These are phyloP conservation scores for Acanthamoeba polyphaga DNA, from an alignment of 208 protist species.

Conservation along the genomic window DNA sequence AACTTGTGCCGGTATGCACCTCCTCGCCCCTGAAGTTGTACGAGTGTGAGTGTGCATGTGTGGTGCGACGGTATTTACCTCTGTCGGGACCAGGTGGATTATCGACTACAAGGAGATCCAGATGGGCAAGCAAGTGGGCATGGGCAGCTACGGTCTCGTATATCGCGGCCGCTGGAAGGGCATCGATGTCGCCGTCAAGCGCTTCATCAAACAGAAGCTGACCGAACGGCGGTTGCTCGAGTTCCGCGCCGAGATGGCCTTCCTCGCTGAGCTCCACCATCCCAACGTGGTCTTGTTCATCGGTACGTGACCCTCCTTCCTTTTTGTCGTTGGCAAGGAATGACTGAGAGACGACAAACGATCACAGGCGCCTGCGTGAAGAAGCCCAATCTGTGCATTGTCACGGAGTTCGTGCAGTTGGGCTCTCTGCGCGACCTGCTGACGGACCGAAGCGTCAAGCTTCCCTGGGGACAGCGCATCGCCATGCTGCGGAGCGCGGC, in stretches of 20 bases:
- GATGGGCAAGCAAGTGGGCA: constrained; percentile 52
- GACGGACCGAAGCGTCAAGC: constrained; percentile 35
- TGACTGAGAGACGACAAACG: not conserved
- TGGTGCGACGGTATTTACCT: too few species aligned
- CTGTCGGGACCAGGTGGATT: too few species aligned
- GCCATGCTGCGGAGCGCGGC: not conserved
- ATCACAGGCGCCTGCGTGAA: constrained; percentile 60
- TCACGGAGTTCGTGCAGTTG: constrained; percentile 83
- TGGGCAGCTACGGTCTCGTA: constrained; percentile 58
- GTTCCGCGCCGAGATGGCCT: constrained; percentile 66
- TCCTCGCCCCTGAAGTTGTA: too few species aligned
- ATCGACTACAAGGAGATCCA: constrained; percentile 71
- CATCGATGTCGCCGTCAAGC: constrained; percentile 71
- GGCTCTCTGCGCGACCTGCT: constrained; percentile 81
- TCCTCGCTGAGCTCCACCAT: constrained; percentile 60
- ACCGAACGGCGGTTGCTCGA: constrained; percentile 42
- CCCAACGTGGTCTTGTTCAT: constrained; percentile 71
- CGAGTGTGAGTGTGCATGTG: too few species aligned
- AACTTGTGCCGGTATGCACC: constrained; percentile 18
- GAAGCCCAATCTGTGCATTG: constrained; percentile 86
- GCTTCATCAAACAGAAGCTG: constrained; percentile 69
- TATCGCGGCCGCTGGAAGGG: constrained; percentile 48
- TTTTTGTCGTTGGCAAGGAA: too few species aligned
- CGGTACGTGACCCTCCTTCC: not conserved
- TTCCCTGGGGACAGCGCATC: constrained; percentile 32